Evolutionary conservation across 23 red algal genomes (phyloP).

Genomic region (Pyropia yezoensis): DNA sequence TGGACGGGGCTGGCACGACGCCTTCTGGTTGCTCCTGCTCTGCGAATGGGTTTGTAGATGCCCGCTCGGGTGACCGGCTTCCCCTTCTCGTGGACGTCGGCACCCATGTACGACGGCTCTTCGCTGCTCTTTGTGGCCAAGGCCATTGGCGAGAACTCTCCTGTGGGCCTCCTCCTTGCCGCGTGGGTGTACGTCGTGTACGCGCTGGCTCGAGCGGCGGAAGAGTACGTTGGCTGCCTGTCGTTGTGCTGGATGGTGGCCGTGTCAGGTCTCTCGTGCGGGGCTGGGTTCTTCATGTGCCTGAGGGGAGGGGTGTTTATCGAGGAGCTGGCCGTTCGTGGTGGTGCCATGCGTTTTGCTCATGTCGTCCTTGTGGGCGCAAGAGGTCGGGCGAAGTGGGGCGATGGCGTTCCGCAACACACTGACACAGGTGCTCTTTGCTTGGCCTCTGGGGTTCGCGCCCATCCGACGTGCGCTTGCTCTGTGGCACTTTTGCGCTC

Average conservation of each 20-base stretch:
- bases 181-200: conserved; percentile 83
- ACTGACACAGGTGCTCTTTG: neutral
- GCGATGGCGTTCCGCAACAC: neutral
- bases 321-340: too few relatives aligned
- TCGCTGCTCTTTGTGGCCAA: conserved; percentile 67
- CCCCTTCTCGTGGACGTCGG: conserved; percentile 57
- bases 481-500: too few relatives aligned
- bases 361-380: neutral
- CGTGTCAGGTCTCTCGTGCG: too few relatives aligned
- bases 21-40: too few relatives aligned
- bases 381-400: neutral
- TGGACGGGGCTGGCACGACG: neutral
- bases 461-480: too few relatives aligned
- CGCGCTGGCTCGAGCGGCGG: conserved; percentile 42
- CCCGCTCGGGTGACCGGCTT: conserved; percentile 63
- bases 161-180: conserved; percentile 64
- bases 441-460: neutral
- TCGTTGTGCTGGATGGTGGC: neutral
- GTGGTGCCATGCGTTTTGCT: too few relatives aligned
- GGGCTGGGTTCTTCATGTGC: too few relatives aligned
- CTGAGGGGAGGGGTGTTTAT: too few relatives aligned
- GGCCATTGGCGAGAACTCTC: conserved; percentile 53
- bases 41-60: conserved; percentile 9
- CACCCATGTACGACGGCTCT: conserved; percentile 97
- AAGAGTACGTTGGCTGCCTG: conserved; percentile 42